Base-by-base conservation (phyloP, 2,329 filamentous ascomycete species). In the Scytalidium sp. region DNA sequence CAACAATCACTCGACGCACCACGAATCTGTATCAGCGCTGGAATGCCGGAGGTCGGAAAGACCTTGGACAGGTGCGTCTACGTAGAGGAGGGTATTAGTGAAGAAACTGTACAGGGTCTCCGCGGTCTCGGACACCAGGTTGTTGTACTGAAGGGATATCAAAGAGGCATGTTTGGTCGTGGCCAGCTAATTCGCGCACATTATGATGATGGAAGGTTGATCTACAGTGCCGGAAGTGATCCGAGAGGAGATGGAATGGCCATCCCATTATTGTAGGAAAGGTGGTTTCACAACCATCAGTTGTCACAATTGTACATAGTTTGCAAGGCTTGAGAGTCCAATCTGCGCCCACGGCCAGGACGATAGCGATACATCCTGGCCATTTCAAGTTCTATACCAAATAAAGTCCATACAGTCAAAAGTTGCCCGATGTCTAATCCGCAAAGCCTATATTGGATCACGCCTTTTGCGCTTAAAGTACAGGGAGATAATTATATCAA, bases 221-320 rank as follows among this genome's bases (percentile, higher is more conserved):
- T 97, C 2, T 97, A 89, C 81, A 95, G 88, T 49, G 93, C 84
- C 0, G 93, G 91, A 1, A 97, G 92, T 66, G 93, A 99, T 73
- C 78, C 82, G 60, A 81, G 94, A 52, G 93, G 88, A 0, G 93
- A 99, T 69, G 93, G 94, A 0, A 81, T 67, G 2, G 82, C 81
- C n/a, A n/a, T n/a, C n/a, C n/a, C n/a, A n/a, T n/a, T n/a, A n/a
- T n/a, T n/a, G n/a, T n/a, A n/a, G n/a, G n/a, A n/a, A n/a, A n/a
- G n/a, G n/a, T n/a, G n/a, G n/a, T n/a, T n/a, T n/a, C n/a, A n/a
- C n/a, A n/a, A n/a, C n/a, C n/a, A n/a, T n/a, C n/a, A n/a, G n/a
- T n/a, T n/a, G n/a, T n/a, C n/a, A n/a, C n/a, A n/a, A n/a, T n/a
- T n/a, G n/a, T n/a, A n/a, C n/a, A n/a, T n/a, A n/a, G n/a, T n/a